These are phyloP conservation scores for Chaetoceros tenuissimus DNA, from an alignment of 108 stramenopile species.

Conservation along the genomic window DNA sequence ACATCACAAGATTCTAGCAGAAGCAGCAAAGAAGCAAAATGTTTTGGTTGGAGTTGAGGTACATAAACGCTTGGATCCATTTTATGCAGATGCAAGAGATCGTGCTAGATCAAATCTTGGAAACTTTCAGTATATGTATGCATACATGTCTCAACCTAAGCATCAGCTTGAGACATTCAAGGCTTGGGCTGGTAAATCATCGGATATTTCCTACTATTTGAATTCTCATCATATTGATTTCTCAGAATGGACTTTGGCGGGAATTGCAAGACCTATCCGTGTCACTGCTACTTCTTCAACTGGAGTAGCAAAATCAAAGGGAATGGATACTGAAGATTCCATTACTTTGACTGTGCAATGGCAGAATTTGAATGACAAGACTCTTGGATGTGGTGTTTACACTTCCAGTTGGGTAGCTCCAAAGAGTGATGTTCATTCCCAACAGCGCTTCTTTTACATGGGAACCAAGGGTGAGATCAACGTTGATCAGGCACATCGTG, in stretches of 20 bases:
- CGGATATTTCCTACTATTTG: slow-evolving; percentile 98
- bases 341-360: slow-evolving; percentile 97
- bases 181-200: slow-evolving; percentile 97
- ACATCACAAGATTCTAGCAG: slow-evolving; percentile 69
- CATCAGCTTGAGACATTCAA: slow-evolving; percentile 98
- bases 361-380: slow-evolving; percentile 74
- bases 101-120: slow-evolving; percentile 71
- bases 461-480: slow-evolving; percentile 92
- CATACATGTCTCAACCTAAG: slow-evolving; percentile 99
- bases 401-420: slow-evolving; percentile 98
- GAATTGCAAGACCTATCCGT: slow-evolving; percentile 79
- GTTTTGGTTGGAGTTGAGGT: slow-evolving; percentile 94
- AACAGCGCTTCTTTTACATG: slow-evolving; percentile 99
- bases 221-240: slow-evolving; percentile 99
- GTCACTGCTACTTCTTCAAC: slow-evolving; percentile 90
- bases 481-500: slow-evolving; percentile 98
- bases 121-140: slow-evolving; percentile 94
- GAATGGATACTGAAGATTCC: slow-evolving; percentile 93
- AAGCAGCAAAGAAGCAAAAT: slow-evolving; percentile 72
- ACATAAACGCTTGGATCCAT: slow-evolving; percentile 98
- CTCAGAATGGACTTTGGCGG: slow-evolving; percentile 93
- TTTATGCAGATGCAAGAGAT: slow-evolving; percentile 99
- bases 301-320: slow-evolving; percentile 84
- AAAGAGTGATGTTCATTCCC: slow-evolving; percentile 94
- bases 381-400: slow-evolving; percentile 90